These are phyloP conservation scores for Opeltia flavorubescens DNA, from an alignment of 495 filamentous ascomycete genomes.

Conservation along the genomic window DNA sequence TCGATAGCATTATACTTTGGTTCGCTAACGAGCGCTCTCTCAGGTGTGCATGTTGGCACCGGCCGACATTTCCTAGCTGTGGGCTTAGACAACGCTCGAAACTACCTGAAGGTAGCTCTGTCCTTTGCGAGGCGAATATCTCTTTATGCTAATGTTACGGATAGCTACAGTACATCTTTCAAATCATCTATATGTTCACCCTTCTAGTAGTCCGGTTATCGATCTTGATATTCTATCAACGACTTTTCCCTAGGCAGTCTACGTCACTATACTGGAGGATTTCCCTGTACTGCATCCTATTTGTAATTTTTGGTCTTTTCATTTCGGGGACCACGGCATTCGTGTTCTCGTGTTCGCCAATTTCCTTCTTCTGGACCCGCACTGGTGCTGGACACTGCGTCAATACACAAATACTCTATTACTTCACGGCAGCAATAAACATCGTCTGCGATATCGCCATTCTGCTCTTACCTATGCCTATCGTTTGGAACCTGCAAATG, in stretches of 20 bases:
- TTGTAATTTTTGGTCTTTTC: conserved; percentile 21
- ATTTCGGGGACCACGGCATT: conserved; percentile 10
- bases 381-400: conserved; percentile 18
- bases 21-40: no score
- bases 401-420: conserved; percentile 20
- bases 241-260: conserved; percentile 19
- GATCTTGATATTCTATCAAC: conserved; percentile 28
- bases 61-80: neutral
- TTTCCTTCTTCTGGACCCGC: conserved; percentile 5
- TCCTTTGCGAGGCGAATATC: no score
- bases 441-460: conserved; percentile 28
- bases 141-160: no score
- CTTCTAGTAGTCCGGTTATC: conserved; percentile 28
- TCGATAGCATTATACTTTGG: no score
- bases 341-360: conserved; percentile 23
- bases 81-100: neutral
- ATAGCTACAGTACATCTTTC: conserved; percentile 1
- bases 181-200: conserved; percentile 18
- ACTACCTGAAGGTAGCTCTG: neutral
- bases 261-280: conserved; percentile 20
- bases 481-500: conserved; percentile 29
- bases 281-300: conserved; percentile 16
- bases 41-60: neutral
- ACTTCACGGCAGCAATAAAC: conserved; percentile 28
- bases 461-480: conserved; percentile 36